phyloP scores from a whole-genome alignment of 2,329 filamentous ascomycete genomes.

The Xylaria sp. region DNA sequence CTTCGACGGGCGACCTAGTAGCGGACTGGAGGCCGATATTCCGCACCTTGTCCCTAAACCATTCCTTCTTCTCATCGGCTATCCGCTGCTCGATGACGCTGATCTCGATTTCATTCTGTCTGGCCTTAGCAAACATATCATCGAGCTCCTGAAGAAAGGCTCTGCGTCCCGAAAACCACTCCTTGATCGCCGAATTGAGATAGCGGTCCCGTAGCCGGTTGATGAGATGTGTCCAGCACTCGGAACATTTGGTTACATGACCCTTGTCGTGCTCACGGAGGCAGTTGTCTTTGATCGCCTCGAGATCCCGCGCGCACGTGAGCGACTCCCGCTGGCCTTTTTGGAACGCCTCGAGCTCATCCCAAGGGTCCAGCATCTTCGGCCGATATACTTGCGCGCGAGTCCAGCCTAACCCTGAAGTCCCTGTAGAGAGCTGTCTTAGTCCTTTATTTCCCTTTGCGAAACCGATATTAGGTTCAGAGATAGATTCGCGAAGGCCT shows the following conservation, averaged over 20 bases:
- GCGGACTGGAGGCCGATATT: slow-evolving; percentile 28
- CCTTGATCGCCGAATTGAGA: slow-evolving; percentile 33
- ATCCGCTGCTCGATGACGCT: slow-evolving; percentile 46
- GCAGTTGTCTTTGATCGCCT: slow-evolving; percentile 41
- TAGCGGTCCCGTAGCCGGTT: slow-evolving; percentile 42
- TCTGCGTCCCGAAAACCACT: slow-evolving; percentile 49
- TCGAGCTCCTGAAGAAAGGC: slow-evolving; percentile 48
- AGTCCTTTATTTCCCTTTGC: background rate
- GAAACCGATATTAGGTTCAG: background rate
- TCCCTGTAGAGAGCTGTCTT: background rate
- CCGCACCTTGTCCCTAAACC: slow-evolving; percentile 41
- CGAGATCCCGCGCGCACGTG: slow-evolving; percentile 38
- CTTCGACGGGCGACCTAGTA: slow-evolving; percentile 24
- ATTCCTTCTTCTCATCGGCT: slow-evolving; percentile 46
- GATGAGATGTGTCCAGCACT: slow-evolving; percentile 45
- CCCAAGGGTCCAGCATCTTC: slow-evolving; percentile 33
- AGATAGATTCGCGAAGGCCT: background rate
- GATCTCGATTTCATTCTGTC: slow-evolving; percentile 39
- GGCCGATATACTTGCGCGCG: background rate
- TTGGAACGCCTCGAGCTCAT: slow-evolving; percentile 30
- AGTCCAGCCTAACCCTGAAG: background rate
- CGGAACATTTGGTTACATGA: slow-evolving; percentile 41
- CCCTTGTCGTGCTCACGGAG: slow-evolving; percentile 38
- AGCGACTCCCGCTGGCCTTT: slow-evolving; percentile 27
- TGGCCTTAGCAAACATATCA: slow-evolving; percentile 44